Evolutionary conservation across 2,329 filamentous ascomycete genomes (phyloP), one percentile per base, ranked within the genome.

Genomic region (Neobulgaria alba): DNA sequence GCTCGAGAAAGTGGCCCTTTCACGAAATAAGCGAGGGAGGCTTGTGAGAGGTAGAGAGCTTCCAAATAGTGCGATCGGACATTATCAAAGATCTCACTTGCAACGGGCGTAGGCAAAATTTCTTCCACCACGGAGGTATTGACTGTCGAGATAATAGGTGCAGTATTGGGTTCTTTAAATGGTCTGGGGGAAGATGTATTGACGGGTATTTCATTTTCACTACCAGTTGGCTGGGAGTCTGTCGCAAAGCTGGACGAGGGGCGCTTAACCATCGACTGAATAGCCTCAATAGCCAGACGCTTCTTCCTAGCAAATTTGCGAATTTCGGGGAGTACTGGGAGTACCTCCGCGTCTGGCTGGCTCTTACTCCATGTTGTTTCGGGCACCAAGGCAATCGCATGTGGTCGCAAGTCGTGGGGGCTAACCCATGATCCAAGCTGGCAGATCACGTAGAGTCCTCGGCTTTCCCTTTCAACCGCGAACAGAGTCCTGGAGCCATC

Each of bases 1-100:
- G 83, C 80, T 51, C 84, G 73, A 33, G 85, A 85, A 15, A 92
- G 65, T 1, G 85, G 83, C 1, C 85, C 85, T 64, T 92, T 92
- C 15, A 81, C 81, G 61, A 90, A 89, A 61, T 89, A 92, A 43
- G 85, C 85, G 42, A 90, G 65, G 3, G 85, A 86, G 60, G 76
- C 76, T 67, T 76, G 72, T 42, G 80, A 77, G 63, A 77, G 68
- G 66, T 79, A 80, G 1, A 82, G 61, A 4, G 71, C 68, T 42
- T 78, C 72, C 41, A 73, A 67, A 61, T 83, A 76, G 36, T 79
- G 71, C 18, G 61, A 65, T 40, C 75, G 67, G 42, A 82, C 68
- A 45, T 68, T 74, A 5, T 77, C 69, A 48, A 79, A 73, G 15
- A 81, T 75, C 8, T 61, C 64, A 16, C 69, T 63, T 2, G 73